Evolutionary conservation across 768 basidiomycete genomes (phyloP), one percentile per base, ranked within the genome.

Genomic region (Tubosaeta sp.): DNA sequence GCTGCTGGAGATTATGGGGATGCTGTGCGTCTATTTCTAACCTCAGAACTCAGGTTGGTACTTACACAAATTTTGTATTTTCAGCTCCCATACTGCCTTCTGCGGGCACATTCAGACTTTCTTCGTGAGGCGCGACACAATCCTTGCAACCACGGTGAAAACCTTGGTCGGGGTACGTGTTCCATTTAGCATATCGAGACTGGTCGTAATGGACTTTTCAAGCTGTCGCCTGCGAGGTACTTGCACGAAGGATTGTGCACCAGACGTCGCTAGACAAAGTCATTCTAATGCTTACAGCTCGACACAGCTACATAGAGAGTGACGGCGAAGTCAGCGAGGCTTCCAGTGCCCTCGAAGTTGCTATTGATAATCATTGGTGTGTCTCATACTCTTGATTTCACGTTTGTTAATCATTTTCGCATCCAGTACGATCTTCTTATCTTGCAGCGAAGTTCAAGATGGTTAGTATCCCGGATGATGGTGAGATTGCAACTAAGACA

Each of bases 321-420:
- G 90, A 95, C 61, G 92, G 88, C 0, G 90, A 90, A 49, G 68
- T 73, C 41, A 90, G 87, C 52, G 85, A 84, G 38, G 78, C 83
- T 58, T 73, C 81, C 5, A 91, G 87, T 59, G 86, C 87, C 8
- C 73, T 96, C 38, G 94, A 97, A 66, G 72, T 85, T 66, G 93
- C 94, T n/a, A 90, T 95, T 54, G 94, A 97, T 67, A 81, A 90
- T 48, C 83, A 92, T 59, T 91, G 92, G 90, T 92, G 56, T 34
- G 62, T 48, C 39, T 49, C 43, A 40, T 9, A 18, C n/a, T 27
- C 42, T 2, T 36, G 12, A 25, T 27, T 14, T 52, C 40, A 16
- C 51, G 18, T 16, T 48, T 22, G 24, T 38, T 54, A 11, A 49
- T 43, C 47, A 40, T 45, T 30, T 18, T 21, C 21, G 10, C 51